Conservation (phyloP, 345 rosid species). For the Isatis tinctoria region DNA sequence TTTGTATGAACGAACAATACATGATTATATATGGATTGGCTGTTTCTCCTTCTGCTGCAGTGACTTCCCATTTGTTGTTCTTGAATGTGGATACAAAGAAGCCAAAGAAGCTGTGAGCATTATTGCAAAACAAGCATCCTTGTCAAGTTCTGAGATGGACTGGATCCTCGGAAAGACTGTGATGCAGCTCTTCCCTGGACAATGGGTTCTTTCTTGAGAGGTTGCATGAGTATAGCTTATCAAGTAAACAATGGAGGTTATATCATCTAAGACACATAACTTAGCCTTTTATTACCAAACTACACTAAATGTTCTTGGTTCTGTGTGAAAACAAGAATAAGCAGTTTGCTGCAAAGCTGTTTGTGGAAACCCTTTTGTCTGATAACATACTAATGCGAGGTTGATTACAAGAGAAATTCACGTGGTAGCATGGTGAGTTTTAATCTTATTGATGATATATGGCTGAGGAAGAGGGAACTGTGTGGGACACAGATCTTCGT, state of each 20-base stretch:
- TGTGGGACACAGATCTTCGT: slow-evolving; percentile 2
- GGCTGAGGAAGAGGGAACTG: not conserved
- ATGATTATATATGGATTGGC: not conserved
- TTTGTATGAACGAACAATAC: slow-evolving; percentile 1
- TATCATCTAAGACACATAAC: not conserved
- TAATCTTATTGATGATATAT: not conserved
- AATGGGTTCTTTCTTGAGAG: slow-evolving; percentile 47
- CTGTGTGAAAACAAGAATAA: not conserved
- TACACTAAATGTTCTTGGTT: not conserved
- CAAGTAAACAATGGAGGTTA: not conserved
- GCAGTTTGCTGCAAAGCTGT: not conserved
- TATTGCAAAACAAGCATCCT: slow-evolving; percentile 44
- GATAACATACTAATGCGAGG: not conserved
- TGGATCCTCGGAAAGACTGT: slow-evolving; percentile 74
- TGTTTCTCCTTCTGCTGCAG: slow-evolving; percentile 37
- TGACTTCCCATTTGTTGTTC: slow-evolving; percentile 82
- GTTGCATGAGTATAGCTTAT: not conserved
- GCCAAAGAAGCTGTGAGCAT: slow-evolving; percentile 62
- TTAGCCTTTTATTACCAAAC: not conserved
- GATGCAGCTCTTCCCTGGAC: slow-evolving; percentile 55
- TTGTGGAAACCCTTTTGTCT: not conserved
- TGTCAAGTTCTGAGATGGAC: slow-evolving; percentile 60
- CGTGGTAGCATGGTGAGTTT: not conserved
- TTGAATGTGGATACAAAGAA: slow-evolving; percentile 78
- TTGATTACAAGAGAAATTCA: not conserved